These are phyloP conservation scores for Pythium scleroteichum DNA, from an alignment of 352 stramenopile genomes.

Conservation along the genomic window DNA sequence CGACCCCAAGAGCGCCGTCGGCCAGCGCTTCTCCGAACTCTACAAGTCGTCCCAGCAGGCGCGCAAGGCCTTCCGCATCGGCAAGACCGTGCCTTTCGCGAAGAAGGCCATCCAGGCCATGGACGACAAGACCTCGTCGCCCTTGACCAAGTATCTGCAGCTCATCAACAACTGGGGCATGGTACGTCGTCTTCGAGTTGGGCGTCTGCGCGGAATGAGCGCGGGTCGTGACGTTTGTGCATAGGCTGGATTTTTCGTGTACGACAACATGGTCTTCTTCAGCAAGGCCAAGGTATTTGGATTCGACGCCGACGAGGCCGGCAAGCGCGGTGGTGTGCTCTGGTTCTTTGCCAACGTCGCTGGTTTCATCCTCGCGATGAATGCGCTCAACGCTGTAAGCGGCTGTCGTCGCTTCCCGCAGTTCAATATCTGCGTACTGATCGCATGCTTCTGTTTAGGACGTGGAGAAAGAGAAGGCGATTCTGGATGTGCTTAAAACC, in stretches of 20 bases:
- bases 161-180: constrained; percentile 83
- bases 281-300: constrained; percentile 74
- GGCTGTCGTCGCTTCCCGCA: neutral
- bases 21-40: constrained; percentile 68
- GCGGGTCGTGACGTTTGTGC: neutral
- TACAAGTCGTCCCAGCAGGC: constrained; percentile 84
- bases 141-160: constrained; percentile 61
- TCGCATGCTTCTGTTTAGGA: constrained; percentile 30
- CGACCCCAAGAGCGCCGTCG: constrained; percentile 82
- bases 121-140: constrained; percentile 54
- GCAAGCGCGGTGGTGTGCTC: constrained; percentile 68
- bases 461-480: constrained; percentile 80
- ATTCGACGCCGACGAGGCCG: constrained; percentile 65
- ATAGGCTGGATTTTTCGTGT: constrained; percentile 81
- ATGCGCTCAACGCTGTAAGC: constrained; percentile 63
- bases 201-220: no score
- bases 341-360: constrained; percentile 87
- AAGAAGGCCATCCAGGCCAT: constrained; percentile 67
- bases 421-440: neutral
- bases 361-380: constrained; percentile 69
- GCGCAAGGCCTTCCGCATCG: constrained; percentile 84
- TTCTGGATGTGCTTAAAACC: constrained; percentile 66
- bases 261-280: constrained; percentile 86
- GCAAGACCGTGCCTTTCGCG: constrained; percentile 82
- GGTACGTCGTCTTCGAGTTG: constrained; percentile 27